Evolutionary conservation across 2,329 filamentous ascomycete genomes (phyloP).

Genomic region (Penicillium sp.): DNA sequence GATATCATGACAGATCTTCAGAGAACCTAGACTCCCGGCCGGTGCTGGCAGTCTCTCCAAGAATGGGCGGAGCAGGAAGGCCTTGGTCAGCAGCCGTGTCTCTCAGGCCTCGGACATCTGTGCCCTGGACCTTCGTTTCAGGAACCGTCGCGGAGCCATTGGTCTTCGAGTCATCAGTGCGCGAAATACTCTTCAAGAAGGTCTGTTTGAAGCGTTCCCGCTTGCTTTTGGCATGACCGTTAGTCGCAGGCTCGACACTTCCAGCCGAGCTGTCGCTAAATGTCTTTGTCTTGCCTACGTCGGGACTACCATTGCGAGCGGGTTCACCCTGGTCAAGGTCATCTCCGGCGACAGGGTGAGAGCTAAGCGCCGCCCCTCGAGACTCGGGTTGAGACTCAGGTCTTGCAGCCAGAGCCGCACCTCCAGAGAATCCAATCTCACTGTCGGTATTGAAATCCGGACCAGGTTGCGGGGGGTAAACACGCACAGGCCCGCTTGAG

Average conservation of each 20-base stretch:
- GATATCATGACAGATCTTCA: slow-evolving; percentile 33
- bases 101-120: slow-evolving; percentile 27
- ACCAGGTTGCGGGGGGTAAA: slow-evolving; percentile 25
- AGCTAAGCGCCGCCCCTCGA: slow-evolving; percentile 30
- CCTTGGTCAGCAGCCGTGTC: slow-evolving; percentile 33
- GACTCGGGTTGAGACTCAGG: slow-evolving; percentile 17
- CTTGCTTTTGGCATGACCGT: slow-evolving; percentile 18
- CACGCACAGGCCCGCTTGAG: slow-evolving; percentile 24
- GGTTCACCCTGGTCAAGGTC: slow-evolving; percentile 21
- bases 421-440: slow-evolving; percentile 21
- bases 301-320: slow-evolving; percentile 12
- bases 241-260: slow-evolving; percentile 11
- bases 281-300: slow-evolving; percentile 14
- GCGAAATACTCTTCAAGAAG: slow-evolving; percentile 28
- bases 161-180: slow-evolving; percentile 21
- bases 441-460: slow-evolving; percentile 19
- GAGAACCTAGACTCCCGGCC: slow-evolving; percentile 39
- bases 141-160: slow-evolving; percentile 16
- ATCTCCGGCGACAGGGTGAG: slow-evolving; percentile 30
- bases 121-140: slow-evolving; percentile 11
- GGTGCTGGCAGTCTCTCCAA: slow-evolving; percentile 28
- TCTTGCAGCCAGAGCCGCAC: slow-evolving; percentile 18
- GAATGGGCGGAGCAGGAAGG: slow-evolving; percentile 29
- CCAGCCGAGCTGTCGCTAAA: slow-evolving; percentile 12
- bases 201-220: slow-evolving; percentile 28